phyloP scores from a whole-genome alignment of 257 asterid species.

The Gynochthodes officinalis region DNA sequence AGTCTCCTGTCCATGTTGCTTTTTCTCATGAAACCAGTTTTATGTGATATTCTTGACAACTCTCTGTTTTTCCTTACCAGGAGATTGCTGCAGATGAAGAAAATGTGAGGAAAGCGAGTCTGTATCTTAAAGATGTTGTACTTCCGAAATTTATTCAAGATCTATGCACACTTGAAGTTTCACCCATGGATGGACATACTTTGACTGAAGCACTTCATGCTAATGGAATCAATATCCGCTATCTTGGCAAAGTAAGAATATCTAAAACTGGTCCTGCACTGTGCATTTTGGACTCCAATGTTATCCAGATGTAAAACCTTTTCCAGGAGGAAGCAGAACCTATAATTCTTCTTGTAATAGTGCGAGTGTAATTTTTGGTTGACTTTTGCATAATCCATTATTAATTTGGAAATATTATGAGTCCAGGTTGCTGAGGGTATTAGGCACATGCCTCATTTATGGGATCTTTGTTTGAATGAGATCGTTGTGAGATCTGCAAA shows the following conservation, averaged over 20 bases:
- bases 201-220: conserved; percentile 94
- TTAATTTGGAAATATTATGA: conserved; percentile 4
- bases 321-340: background rate
- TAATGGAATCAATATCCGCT: conserved; percentile 86
- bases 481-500: conserved; percentile 86
- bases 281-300: background rate
- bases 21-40: conserved; percentile 9
- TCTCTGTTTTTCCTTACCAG: conserved; percentile 34
- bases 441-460: conserved; percentile 74
- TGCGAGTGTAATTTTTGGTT: background rate
- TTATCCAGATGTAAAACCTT: background rate
- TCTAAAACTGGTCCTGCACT: background rate
- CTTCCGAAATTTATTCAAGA: conserved; percentile 78
- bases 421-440: conserved; percentile 84
- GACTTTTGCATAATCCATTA: background rate
- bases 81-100: conserved; percentile 80
- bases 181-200: conserved; percentile 97
- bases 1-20: conserved; percentile 8
- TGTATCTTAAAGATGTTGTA: conserved; percentile 60
- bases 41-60: conserved; percentile 10
- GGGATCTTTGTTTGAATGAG: conserved; percentile 89
- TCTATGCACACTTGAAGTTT: conserved; percentile 85
- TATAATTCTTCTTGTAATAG: background rate
- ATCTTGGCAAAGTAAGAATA: conserved; percentile 71
- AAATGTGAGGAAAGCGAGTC: conserved; percentile 71